Percentiles rank a stretch among this genome's conserved stretches.
phyloP scores from a whole-genome alignment of 1,284 basidiomycete genomes.

The Leccinum pallidistipes region DNA sequence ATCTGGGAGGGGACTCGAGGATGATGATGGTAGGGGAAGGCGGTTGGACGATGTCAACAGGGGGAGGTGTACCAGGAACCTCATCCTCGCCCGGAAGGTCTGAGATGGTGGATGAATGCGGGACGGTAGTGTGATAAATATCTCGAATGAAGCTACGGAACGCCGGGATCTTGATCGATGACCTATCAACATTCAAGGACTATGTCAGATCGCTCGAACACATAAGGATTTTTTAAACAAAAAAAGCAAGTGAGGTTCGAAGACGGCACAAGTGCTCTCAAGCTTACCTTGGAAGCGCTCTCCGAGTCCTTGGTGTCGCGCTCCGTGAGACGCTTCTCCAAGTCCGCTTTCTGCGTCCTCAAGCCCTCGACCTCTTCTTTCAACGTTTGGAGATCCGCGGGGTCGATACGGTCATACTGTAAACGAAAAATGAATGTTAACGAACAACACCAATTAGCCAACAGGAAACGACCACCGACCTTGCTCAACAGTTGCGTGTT shows the following conservation, averaged over 20 bases:
- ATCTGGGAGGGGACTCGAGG: slow-evolving; percentile 23
- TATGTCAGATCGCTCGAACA: too few species aligned
- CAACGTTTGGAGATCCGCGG: slow-evolving; percentile 80
- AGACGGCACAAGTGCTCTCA: background rate
- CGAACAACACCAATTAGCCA: background rate
- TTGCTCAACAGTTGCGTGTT: slow-evolving; percentile 81
- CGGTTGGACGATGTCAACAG: slow-evolving; percentile 19
- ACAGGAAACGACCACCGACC: slow-evolving; percentile 39
- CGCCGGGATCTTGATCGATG: too few species aligned
- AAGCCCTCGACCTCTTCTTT: slow-evolving; percentile 70
- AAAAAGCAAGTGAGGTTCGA: too few species aligned
- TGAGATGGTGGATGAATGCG: slow-evolving; percentile 1
- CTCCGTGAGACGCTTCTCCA: slow-evolving; percentile 40
- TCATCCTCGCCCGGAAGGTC: slow-evolving; percentile 15
- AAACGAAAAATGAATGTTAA: background rate
- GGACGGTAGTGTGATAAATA: too few species aligned
- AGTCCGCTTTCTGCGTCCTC: slow-evolving; percentile 43
- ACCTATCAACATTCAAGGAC: too few species aligned
- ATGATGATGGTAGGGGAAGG: slow-evolving; percentile 19
- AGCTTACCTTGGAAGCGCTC: slow-evolving; percentile 39
- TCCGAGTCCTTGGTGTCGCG: slow-evolving; percentile 42
- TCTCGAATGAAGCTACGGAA: too few species aligned
- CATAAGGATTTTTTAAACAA: too few species aligned
- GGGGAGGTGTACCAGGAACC: slow-evolving; percentile 8
- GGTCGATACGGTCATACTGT: slow-evolving; percentile 87